Evolutionary conservation across 2,329 filamentous ascomycete genomes (phyloP).

Genomic region (Penicillium sp.): DNA sequence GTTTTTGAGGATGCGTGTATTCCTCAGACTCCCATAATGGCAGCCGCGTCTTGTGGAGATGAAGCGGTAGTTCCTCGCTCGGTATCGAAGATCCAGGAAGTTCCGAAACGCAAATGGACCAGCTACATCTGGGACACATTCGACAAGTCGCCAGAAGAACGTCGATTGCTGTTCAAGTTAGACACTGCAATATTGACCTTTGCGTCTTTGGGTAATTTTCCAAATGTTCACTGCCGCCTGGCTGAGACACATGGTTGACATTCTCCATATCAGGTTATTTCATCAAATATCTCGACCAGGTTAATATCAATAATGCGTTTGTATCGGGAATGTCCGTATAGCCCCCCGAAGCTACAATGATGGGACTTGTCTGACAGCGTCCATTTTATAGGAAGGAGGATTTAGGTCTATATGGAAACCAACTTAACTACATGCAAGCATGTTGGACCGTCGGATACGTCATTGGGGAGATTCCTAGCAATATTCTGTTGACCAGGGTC

Average conservation of each 20-base stretch:
- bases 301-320: conserved; percentile 51
- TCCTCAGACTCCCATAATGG: conserved; percentile 17
- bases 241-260: not conserved
- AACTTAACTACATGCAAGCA: conserved; percentile 59
- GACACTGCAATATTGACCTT: conserved; percentile 53
- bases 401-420: conserved; percentile 53
- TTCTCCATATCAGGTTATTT: conserved; percentile 46
- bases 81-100: conserved; percentile 22
- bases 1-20: not conserved
- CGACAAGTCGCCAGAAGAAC: conserved; percentile 54
- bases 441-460: conserved; percentile 64
- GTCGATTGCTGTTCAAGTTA: conserved; percentile 52
- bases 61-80: conserved; percentile 16
- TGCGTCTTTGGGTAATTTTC: conserved; percentile 41
- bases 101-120: conserved; percentile 46
- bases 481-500: conserved; percentile 54
- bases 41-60: conserved; percentile 10
- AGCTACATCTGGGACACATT: conserved; percentile 57
- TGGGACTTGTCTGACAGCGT: not conserved
- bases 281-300: conserved; percentile 52
- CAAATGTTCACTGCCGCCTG: not conserved
- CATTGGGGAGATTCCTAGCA: conserved; percentile 54
- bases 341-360: too few species aligned
- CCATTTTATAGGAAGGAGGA: conserved; percentile 51
- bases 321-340: conserved; percentile 45